Base-by-base conservation (phyloP, 805 yeast species). In the Candida parachauliodes region DNA sequence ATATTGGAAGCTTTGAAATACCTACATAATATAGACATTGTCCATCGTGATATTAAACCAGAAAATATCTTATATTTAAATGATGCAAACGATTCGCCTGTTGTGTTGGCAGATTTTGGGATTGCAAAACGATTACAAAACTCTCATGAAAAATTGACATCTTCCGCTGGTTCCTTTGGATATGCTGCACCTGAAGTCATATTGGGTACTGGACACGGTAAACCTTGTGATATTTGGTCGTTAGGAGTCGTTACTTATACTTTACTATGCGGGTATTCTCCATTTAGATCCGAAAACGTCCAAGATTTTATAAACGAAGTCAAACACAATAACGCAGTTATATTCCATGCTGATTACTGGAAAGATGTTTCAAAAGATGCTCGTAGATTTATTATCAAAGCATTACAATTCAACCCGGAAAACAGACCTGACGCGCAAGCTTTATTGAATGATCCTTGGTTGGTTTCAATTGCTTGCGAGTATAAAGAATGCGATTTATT, bases 191-290 rank as follows among this genome's bases (percentile, higher is more conserved):
- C 99, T 0, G 99, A 93, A 59, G 72, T 93, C 48, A 68, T 93
- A 37, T 84, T 86, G 41, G 98, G 98, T 1, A 80, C 79, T 48
- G 97, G 96, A 1, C 93, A 93, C 52, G 71, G 77, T 25, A 98
- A 98, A 0, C 98, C 98, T 1, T 96, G 93, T 34, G 98, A 93
- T 60, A 82, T 93, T 15, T 93, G 98, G 98, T 87, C 96, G 2
- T 91, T 89, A 68, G 98, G 98, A 45, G 95, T 93, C 22, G 98
- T 93, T 1, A 65, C 93, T 35, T 93, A 88, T 55, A 98, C 93
- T 5, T 70, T 93, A 43, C 96, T 93, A 2, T 89, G 97, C 59
- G 99, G 99, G 38, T 88, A 88, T 57, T 98, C 93, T 9, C 99
- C 99, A 6, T 93, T 93, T 59, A 66, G 89, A 35, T 79, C 96